phyloP scores from a whole-genome alignment of 805 yeast genomes.

The Torulaspora maleeae region DNA sequence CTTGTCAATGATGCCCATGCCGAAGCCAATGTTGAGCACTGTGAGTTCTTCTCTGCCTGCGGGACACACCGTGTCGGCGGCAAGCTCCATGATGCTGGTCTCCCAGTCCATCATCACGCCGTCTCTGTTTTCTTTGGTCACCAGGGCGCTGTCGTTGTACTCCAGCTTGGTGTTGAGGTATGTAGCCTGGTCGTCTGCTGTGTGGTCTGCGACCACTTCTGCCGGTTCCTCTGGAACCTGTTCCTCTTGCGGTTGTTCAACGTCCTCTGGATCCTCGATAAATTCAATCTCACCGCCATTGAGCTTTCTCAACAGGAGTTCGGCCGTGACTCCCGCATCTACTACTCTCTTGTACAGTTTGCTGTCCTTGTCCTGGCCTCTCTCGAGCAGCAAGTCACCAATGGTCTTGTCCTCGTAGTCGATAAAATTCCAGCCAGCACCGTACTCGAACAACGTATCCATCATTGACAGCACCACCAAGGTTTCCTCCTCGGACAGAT shows the following conservation, averaged over 20 bases:
- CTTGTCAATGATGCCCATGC: slow-evolving; percentile 92
- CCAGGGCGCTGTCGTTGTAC: slow-evolving; percentile 60
- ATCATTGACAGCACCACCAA: slow-evolving; percentile 51
- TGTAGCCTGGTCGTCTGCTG: slow-evolving; percentile 60
- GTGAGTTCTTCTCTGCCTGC: slow-evolving; percentile 37
- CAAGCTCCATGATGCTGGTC: slow-evolving; percentile 69
- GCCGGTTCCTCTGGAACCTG: slow-evolving; percentile 15
- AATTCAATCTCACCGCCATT: slow-evolving; percentile 62
- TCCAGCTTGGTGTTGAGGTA: slow-evolving; percentile 63
- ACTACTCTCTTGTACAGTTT: slow-evolving; percentile 50
- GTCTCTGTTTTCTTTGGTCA: slow-evolving; percentile 69
- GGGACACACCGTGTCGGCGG: slow-evolving; percentile 68
- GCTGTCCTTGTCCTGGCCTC: slow-evolving; percentile 39
- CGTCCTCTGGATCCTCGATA: slow-evolving; percentile 32
- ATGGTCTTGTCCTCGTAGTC: slow-evolving; percentile 74
- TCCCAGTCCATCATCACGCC: slow-evolving; percentile 99
- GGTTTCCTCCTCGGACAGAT: slow-evolving; percentile 39
- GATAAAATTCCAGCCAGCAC: slow-evolving; percentile 87
- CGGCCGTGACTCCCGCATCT: slow-evolving; percentile 89
- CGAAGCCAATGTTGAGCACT: slow-evolving; percentile 86
- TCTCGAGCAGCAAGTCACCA: slow-evolving; percentile 67
- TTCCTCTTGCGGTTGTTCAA: slow-evolving; percentile 10
- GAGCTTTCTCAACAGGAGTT: slow-evolving; percentile 68
- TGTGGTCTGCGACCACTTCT: slow-evolving; percentile 49
- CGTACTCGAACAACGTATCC: slow-evolving; percentile 65